phyloP scores from a whole-genome alignment of 768 basidiomycete species.

The Rhizopogon vinicolor region DNA sequence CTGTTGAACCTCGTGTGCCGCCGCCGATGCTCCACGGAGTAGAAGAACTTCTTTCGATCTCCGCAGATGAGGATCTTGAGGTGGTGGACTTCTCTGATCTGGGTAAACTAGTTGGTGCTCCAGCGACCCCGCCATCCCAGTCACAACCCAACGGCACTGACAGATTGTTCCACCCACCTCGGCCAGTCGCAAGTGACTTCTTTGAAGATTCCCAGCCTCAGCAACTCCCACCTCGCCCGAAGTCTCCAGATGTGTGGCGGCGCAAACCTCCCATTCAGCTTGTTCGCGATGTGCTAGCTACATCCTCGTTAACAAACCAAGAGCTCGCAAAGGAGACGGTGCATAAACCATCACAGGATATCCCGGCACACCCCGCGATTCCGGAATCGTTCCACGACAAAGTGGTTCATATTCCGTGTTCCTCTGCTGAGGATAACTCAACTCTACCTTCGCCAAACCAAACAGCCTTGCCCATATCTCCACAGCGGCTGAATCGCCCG shows the following conservation, averaged over 20 bases:
- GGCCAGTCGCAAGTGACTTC: conserved; percentile 67
- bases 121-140: conserved; percentile 12
- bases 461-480: conserved; percentile 10
- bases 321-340: not conserved
- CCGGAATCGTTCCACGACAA: not conserved
- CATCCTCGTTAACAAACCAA: not conserved
- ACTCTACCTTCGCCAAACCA: conserved; percentile 12
- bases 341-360: not conserved
- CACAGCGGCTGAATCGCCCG: conserved; percentile 18
- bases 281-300: not conserved
- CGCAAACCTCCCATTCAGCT: conserved; percentile 16
- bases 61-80: conserved; percentile 60
- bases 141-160: conserved; percentile 15
- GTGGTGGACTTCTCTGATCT: conserved; percentile 80
- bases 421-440: conserved; percentile 7
- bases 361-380: not conserved
- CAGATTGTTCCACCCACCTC: conserved; percentile 26
- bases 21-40: conserved; percentile 28
- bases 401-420: conserved; percentile 2
- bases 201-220: conserved; percentile 44
- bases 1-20: conserved; percentile 30
- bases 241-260: conserved; percentile 42
- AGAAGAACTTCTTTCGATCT: conserved; percentile 34
- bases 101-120: conserved; percentile 55
- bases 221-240: conserved; percentile 21